Evolutionary conservation across 106 monocot genomes (phyloP), one percentile per base, ranked within the genome.

Genomic region (Hemerocallis citrina): DNA sequence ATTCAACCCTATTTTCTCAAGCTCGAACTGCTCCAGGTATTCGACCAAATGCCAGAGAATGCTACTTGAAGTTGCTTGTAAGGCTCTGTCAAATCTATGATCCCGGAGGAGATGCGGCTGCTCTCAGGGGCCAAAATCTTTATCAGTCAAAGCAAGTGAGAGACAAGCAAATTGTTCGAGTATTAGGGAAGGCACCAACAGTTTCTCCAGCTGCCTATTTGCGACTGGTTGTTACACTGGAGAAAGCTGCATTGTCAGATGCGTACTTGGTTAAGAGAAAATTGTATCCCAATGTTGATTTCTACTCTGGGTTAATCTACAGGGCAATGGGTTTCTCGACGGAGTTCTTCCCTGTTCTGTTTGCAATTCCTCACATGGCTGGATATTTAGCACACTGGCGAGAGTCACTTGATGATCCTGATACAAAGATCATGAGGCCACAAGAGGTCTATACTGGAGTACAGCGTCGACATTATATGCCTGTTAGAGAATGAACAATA

Each of bases 321-420:
- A 88, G 91, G 98, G 98, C 98, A 38, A 92, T 98, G 77, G 98
- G 91, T 27, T 98, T 98, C 43, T 91, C 98, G n/a, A 63, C 91
- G 24, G 96, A 98, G 52, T 98, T 91, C 64, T 98, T 98, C 35
- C 61, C 91, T 37, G 84, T 91, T 44, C 62, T 91, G 58, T 91
- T 98, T 80, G 96, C 87, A 1, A 85, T 98, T 34, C 88, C 96
- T 55, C 81, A 91, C 9, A 98, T 98, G 96, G 91, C 87, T 74
- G 96, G 96, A 20, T 98, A 82, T 37, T 68, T 98, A 34, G 70
- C 91, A 50, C 96, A 98, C 64, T 98, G 96, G 96, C 71, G 84
- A 41, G 96, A 98, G 58, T 98, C 96, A n/a, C 83, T 98, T 22
- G 84, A 91, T 82, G 96, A 91, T 74, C 91, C 96, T 52, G 96